These are phyloP conservation scores for Cordyceps javanica DNA, from an alignment of 2,329 filamentous ascomycete species.

Conservation along the genomic window DNA sequence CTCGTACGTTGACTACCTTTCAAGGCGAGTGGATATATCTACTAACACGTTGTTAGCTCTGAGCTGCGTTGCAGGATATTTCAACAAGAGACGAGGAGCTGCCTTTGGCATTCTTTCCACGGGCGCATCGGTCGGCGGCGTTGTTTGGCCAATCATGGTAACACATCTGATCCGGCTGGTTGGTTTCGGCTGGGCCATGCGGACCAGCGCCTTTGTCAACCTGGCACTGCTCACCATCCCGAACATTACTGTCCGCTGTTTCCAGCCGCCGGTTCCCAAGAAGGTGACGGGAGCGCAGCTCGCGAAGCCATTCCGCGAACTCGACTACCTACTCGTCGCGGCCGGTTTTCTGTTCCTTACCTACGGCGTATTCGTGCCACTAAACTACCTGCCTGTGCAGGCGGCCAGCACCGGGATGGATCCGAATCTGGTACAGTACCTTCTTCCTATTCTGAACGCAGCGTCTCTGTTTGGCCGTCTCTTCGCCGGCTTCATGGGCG, in stretches of 20 bases:
- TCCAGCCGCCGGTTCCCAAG: constrained; percentile 14
- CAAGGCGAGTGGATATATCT: too few species aligned
- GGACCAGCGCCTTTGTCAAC: constrained; percentile 32
- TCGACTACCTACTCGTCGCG: constrained; percentile 22
- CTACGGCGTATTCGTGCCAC: constrained; percentile 28
- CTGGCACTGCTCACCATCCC: constrained; percentile 26
- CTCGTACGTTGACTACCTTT: constrained; percentile 19
- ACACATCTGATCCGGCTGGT: constrained; percentile 27
- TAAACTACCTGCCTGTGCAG: constrained; percentile 23
- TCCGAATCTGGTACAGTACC: constrained; percentile 16
- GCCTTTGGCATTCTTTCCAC: constrained; percentile 31
- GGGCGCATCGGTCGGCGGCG: constrained; percentile 31
- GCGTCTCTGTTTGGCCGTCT: constrained; percentile 21
- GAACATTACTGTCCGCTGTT: constrained; percentile 24
- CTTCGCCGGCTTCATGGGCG: constrained; percentile 18
- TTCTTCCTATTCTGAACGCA: constrained; percentile 22
- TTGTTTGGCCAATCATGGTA: constrained; percentile 36
- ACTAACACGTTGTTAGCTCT: constrained; percentile 20
- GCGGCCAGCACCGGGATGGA: constrained; percentile 18
- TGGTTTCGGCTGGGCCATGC: constrained; percentile 36
- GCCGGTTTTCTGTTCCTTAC: constrained; percentile 25
- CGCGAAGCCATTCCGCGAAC: constrained; percentile 23
- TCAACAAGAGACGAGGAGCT: constrained; percentile 26
- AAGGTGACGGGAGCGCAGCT: constrained; percentile 23
- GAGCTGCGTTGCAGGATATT: constrained; percentile 28